phyloP scores from a whole-genome alignment of 495 filamentous ascomycete genomes.

The Penicillium arizonense region DNA sequence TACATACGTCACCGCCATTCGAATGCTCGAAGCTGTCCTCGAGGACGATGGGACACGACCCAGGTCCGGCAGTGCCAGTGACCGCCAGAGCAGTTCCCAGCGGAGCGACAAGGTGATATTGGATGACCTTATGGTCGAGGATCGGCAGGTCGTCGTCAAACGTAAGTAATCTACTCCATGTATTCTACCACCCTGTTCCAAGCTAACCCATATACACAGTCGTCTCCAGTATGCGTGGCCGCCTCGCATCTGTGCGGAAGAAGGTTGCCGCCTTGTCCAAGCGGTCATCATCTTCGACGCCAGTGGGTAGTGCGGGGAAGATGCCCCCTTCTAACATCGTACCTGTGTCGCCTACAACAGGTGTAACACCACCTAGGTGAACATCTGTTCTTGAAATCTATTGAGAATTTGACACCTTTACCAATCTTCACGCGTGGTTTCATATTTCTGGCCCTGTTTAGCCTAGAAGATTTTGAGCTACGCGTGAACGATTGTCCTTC shows the following conservation, averaged over 20 bases:
- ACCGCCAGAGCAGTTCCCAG: slow-evolving; percentile 19
- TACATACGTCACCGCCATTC: slow-evolving; percentile 86
- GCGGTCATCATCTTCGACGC: slow-evolving; percentile 44
- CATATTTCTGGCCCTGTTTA: neutral
- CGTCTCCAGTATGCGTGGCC: slow-evolving; percentile 58
- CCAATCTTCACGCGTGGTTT: neutral
- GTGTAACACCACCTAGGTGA: slow-evolving; percentile 33
- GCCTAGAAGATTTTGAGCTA: neutral
- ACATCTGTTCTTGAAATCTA: slow-evolving; percentile 8
- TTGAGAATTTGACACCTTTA: neutral
- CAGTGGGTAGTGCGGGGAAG: slow-evolving; percentile 24
- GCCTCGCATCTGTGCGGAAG: slow-evolving; percentile 53
- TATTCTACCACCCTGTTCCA: neutral
- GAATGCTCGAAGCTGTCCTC: slow-evolving; percentile 90
- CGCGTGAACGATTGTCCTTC: neutral
- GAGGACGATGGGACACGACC: slow-evolving; percentile 67
- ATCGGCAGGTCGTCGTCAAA: slow-evolving; percentile 69
- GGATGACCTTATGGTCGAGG: slow-evolving; percentile 66
- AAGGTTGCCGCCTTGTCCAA: slow-evolving; percentile 56
- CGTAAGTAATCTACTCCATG: slow-evolving; percentile 45
- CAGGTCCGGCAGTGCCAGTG: slow-evolving; percentile 30
- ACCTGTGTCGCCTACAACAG: slow-evolving; percentile 27
- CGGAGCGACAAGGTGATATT: slow-evolving; percentile 42
- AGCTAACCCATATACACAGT: slow-evolving; percentile 42
- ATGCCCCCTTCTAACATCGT: slow-evolving; percentile 32